Evolutionary conservation across 306 rosid genomes (phyloP), one percentile per base, ranked within the genome.

Genomic region (Cotoneaster glaucophyllus): DNA sequence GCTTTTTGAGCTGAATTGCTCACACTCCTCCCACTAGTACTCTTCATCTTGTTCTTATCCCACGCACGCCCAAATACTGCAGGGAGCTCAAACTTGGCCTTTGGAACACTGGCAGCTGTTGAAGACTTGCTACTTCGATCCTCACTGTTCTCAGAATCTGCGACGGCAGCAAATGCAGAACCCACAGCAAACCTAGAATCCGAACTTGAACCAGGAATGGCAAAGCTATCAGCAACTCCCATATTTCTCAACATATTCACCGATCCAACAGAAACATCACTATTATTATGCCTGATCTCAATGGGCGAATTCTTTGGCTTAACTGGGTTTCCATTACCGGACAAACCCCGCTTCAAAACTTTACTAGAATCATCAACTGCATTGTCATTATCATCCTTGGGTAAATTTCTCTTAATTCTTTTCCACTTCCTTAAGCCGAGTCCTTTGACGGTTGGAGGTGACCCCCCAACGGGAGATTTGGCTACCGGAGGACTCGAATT

Each of bases 111-210:
- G 48, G 96, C 97, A 28, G 99, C 98, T 0, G 96, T 90, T 19
- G 98, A 92, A 68, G 97, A 90, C 83, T 88, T 96, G 82, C 99
- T 90, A 78, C 93, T 90, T 31, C 85, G 74, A 85, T 94, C 97
- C 85, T 91, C 97, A 58, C 93, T 86, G 77, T 88, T 85, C 84
- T 92, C 98, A 12, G 98, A 94, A 87, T 90, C 97, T 21, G 93
- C 85, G 48, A 89, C 93, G 53, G 79, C 91, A 67, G 75, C 87
- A 87, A 87, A 89, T 74, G 82, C 89, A 80, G 91, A 70, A 64
- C 91, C 91, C 64, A 78, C 71, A 29, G 90, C 90, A 83, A 84
- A 77, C 80, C 92, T 86, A 64, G 96, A 88, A 84, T 91, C 96
- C 0, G 79, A 78, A 83, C 87, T 85, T 53, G 90, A 87, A 73